Conservation (phyloP, 2,329 filamentous ascomycete species). For the Arachnopeziza araneosa region DNA sequence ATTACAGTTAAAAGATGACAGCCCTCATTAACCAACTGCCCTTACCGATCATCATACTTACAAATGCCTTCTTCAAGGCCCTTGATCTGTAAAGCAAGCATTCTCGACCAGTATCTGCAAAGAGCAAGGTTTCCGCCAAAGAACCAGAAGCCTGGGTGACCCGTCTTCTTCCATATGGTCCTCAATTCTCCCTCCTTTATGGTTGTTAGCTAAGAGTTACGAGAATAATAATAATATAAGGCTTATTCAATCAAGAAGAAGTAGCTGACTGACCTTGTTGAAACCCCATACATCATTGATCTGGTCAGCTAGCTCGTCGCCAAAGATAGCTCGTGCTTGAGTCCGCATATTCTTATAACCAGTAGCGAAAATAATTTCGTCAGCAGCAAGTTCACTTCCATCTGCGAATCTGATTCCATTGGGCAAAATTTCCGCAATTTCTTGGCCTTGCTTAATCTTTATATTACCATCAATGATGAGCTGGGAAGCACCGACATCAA, state of each 20-base stretch:
- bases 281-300: conserved; percentile 45
- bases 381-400: conserved; percentile 42
- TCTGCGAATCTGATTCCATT: conserved; percentile 37
- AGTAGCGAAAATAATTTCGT: conserved; percentile 45
- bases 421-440: conserved; percentile 39
- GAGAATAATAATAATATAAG: too few species aligned
- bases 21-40: too few species aligned
- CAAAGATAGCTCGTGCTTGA: conserved; percentile 43
- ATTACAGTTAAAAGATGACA: too few species aligned
- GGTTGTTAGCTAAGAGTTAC: too few species aligned
- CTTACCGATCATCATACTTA: conserved; percentile 13
- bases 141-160: conserved; percentile 46
- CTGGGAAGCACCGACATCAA: conserved; percentile 48
- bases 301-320: conserved; percentile 43
- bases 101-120: conserved; percentile 41
- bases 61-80: conserved; percentile 37
- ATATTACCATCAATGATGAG: conserved; percentile 51
- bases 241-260: too few species aligned
- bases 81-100: conserved; percentile 45
- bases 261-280: too few species aligned
- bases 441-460: conserved; percentile 43
- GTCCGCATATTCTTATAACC: conserved; percentile 50
- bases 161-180: conserved; percentile 41
- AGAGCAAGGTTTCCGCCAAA: conserved; percentile 46
- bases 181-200: conserved; percentile 24